Conservation (phyloP, 768 basidiomycete species). For the Lactarius deliciosus region DNA sequence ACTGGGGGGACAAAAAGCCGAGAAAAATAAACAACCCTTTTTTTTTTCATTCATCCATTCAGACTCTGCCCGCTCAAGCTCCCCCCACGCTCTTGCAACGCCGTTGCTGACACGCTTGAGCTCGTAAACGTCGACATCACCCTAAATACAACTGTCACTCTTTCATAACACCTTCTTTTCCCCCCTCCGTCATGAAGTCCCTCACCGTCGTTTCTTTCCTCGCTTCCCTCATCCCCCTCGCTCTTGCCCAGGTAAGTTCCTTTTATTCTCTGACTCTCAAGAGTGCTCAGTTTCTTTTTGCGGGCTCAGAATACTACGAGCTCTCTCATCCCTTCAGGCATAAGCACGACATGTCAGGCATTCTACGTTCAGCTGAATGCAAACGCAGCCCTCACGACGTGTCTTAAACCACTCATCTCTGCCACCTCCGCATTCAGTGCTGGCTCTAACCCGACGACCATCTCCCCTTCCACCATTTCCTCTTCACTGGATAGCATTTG, state of each 20-base stretch:
- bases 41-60: neutral
- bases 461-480: slow-evolving; percentile 47
- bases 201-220: slow-evolving; percentile 53
- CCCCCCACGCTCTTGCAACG: slow-evolving; percentile 1
- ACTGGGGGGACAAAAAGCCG: neutral
- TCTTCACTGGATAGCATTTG: slow-evolving; percentile 59
- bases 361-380: slow-evolving; percentile 67
- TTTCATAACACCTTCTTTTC: slow-evolving; percentile 15
- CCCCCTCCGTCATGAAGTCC: slow-evolving; percentile 48
- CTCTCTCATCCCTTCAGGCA: slow-evolving; percentile 66
- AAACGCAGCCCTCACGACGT: slow-evolving; percentile 55
- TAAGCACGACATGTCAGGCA: slow-evolving; percentile 51
- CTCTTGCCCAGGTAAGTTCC: slow-evolving; percentile 43
- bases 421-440: slow-evolving; percentile 58
- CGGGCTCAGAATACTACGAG: slow-evolving; percentile 34
- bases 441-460: slow-evolving; percentile 40
- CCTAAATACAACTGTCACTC: slow-evolving; percentile 16
- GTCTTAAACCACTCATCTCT: slow-evolving; percentile 60
- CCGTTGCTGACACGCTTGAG: slow-evolving; percentile 5
- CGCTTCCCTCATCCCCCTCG: slow-evolving; percentile 45
- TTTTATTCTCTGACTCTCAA: slow-evolving; percentile 32
- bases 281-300: slow-evolving; percentile 23
- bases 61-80: neutral
- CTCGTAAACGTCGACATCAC: neutral
- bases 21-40: neutral